Base-by-base conservation (phyloP, 768 basidiomycete genomes). In the Lenzites betulinus region DNA sequence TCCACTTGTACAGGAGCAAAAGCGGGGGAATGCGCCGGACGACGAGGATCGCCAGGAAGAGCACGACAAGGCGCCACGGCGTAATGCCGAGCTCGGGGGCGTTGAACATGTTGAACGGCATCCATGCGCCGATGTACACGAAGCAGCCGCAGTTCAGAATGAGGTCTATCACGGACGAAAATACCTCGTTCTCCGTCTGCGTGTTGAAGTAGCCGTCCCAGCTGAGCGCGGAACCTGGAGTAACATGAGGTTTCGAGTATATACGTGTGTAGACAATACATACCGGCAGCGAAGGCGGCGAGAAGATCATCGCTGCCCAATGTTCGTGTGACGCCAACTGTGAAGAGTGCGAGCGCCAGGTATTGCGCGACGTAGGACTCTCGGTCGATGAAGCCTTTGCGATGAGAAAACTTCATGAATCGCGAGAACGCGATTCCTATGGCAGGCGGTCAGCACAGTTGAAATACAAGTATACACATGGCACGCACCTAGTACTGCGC, bases 341-440 rank as follows among this genome's bases (percentile, higher is more conserved):
- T 88, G 65, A 94, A 86, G 18, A 93, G 73, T 0, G 90, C 77
- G 11, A 93, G 74, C 0, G 89, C 85, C 13, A 92, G 74, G 68
- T 88, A 92, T 70, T 97, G 94, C 0, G 92, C 90, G 20, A 95
- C 85, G 70, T 88, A 95, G 1, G 92, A 93, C 75, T 95, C 89
- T 23, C 88, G 81, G 70, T 92, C 90, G 56, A 92, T 85, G 60
- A 83, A 83, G 2, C 84, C 83, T 47, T 78, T 81, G 25, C 71
- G 71, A 58, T 90, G 86, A 18, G 86, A 84, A 35, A 84, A 72
- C 69, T 82, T 87, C 88, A 97, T 89, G 38, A 94, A 67, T 58
- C 83, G 78, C 13, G 87, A 85, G 68, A 93, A 93, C 0, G 75
- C 58, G n/a, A 79, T 69, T 0, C 93, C 93, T 83, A 73, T 48